Conservation (phyloP, 108 stramenopile species). For the Aureococcus anophagefferens region DNA sequence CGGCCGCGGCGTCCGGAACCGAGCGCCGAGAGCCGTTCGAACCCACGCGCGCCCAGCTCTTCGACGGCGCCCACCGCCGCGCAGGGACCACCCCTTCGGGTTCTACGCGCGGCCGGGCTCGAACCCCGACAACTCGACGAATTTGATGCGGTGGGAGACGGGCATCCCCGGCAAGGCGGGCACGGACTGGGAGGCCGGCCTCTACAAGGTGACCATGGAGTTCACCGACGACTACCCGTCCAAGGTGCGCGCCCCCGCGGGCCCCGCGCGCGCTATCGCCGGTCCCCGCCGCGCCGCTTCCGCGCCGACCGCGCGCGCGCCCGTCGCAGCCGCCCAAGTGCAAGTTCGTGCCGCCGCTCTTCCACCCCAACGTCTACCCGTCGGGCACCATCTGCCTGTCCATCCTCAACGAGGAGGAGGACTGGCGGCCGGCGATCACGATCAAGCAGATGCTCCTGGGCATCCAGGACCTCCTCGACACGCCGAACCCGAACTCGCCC, state of each 20-base stretch:
- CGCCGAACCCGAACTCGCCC: slow-evolving; percentile 83
- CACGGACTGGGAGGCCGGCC: slow-evolving; percentile 91
- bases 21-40: background rate
- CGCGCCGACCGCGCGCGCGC: slow-evolving; percentile 55
- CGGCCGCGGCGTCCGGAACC: background rate
- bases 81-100: slow-evolving; percentile 92
- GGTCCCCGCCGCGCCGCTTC: background rate
- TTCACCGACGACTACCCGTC: slow-evolving; percentile 14
- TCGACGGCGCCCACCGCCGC: slow-evolving; percentile 39
- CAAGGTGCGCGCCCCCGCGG: too few species aligned
- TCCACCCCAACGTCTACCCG: slow-evolving; percentile 79
- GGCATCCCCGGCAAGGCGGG: slow-evolving; percentile 83
- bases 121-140: slow-evolving; percentile 74
- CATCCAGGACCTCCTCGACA: slow-evolving; percentile 92
- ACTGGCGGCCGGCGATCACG: slow-evolving; percentile 96
- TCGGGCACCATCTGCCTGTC: slow-evolving; percentile 93
- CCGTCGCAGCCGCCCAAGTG: slow-evolving; percentile 96
- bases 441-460: slow-evolving; percentile 91
- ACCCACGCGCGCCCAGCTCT: background rate
- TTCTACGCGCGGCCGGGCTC: slow-evolving; percentile 82
- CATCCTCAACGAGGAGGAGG: slow-evolving; percentile 96
- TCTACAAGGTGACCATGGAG: slow-evolving; percentile 91
- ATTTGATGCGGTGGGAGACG: slow-evolving; percentile 91
- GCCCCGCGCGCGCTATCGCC: background rate
- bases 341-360: slow-evolving; percentile 76